phyloP scores from a whole-genome alignment of 495 filamentous ascomycete genomes.

The Chaetomium fimeti region DNA sequence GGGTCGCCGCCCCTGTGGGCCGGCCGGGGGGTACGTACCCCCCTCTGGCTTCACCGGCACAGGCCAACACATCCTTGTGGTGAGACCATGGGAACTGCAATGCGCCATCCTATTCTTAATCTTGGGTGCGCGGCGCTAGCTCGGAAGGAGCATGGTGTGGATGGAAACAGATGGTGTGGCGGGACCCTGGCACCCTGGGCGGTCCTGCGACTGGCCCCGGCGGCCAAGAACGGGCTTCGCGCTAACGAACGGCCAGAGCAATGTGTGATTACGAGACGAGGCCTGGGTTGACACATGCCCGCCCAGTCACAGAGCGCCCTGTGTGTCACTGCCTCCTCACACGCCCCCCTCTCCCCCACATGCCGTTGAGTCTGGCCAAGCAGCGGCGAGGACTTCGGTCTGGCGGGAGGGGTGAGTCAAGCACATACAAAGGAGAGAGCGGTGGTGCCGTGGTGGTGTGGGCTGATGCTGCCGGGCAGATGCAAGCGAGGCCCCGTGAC shows the following conservation, averaged over 20 bases:
- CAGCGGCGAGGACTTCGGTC: slow-evolving; percentile 11
- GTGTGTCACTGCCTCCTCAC: slow-evolving; percentile 35
- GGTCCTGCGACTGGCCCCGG: slow-evolving; percentile 20
- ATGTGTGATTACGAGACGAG: slow-evolving; percentile 38
- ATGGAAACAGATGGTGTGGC: slow-evolving; percentile 20
- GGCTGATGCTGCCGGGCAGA: slow-evolving; percentile 32
- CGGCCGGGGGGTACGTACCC: not conserved
- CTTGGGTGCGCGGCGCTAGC: slow-evolving; percentile 34
- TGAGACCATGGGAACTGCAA: slow-evolving; percentile 31
- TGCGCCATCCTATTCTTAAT: slow-evolving; percentile 41
- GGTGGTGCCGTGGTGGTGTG: not conserved
- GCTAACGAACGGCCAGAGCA: slow-evolving; percentile 32
- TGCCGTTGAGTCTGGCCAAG: slow-evolving; percentile 18
- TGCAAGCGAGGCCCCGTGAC: slow-evolving; percentile 42
- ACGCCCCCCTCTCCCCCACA: slow-evolving; percentile 16
- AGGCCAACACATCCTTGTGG: slow-evolving; percentile 33
- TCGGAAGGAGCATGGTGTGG: slow-evolving; percentile 28
- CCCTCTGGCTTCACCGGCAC: slow-evolving; percentile 22
- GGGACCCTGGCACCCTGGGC: slow-evolving; percentile 18
- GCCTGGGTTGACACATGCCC: slow-evolving; percentile 38
- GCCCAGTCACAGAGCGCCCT: slow-evolving; percentile 32
- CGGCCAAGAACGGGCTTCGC: slow-evolving; percentile 30
- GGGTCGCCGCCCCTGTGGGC: slow-evolving; percentile 14
- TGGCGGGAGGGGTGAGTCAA: slow-evolving; percentile 20
- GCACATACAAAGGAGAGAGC: slow-evolving; percentile 1